Evolutionary conservation across 1,284 basidiomycete species (phyloP), one percentile per base, ranked within the genome.

Genomic region (Trametes hirsuta): DNA sequence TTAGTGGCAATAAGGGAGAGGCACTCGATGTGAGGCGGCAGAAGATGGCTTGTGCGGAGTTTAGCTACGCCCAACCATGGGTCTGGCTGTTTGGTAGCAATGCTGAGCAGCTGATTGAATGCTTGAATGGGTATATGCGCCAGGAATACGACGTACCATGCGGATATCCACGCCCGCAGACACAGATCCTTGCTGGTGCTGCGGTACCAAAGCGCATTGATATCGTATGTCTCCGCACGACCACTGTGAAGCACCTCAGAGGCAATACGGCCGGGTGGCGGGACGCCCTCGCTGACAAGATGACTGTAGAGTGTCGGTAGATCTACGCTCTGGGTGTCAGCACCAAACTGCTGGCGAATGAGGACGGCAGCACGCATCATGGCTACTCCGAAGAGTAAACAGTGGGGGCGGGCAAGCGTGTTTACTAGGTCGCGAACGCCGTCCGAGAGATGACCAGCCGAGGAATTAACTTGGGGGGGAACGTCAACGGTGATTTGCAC

Each of bases 1-100:
- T 67, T 65, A 35, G 67, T 64, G 10, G 66, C 54, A 35, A 65
- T 56, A n/a, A 66, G 66, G 0, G 66, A 46, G 1, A 72, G 53
- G 3, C 64, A 57, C 5, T 6, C n/a, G 1, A 72, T 58, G 12
- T 66, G 57, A 59, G 66, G 34, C 1, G 18, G 25, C 1, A 22
- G 21, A 2, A 61, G 37, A n/a, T 45, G 14, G 5, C 35, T 18
- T 4, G 63, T 62, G n/a, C 48, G 34, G 22, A 59, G 35, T 30
- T 54, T 61, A 5, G 35, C 30, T 30, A 30, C 8, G 30, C 30
- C 30, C 30, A 30, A 30, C 30, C 30, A 30, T 30, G 8, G 8
- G 8, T 30, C 30, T 30, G 30, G 30, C 30, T 30, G 6, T 14
- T 42, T 47, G 0, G 47, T 22, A 3, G 44, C 58, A 11, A 57